Evolutionary conservation across 177 flowering plant genomes (phyloP), one percentile per base, ranked within the genome.

Genomic region (Vitis hybrid): DNA sequence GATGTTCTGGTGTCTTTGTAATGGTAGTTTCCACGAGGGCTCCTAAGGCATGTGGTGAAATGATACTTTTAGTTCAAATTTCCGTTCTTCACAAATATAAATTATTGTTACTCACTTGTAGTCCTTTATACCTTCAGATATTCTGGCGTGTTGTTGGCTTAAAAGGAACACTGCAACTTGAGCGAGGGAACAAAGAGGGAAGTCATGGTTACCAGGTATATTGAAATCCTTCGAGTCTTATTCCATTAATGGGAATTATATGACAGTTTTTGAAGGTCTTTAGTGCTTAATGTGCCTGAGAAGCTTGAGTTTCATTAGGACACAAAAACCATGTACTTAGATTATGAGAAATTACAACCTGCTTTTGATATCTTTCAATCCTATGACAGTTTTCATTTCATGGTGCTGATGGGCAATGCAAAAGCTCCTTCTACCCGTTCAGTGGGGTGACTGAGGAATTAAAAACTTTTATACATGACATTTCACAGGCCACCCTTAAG

Each of bases 1-100:
- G 98, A n/a, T 89, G 97, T 74, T 82, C 89, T 51, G 98, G 98
- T 67, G 92, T 92, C 53, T 90, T 92, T 79, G 90, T 90, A 64
- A 85, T 94, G 95, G 87, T 86, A 26, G 94, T 93, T 16, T 88
- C 90, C 9, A 75, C 90, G 49, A 87, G 71, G 80, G 84, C 97
- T 10, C 91, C 96, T 55, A 92, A 92, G 96, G 98, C 81, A 83
- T 59, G 86, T 74, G 68, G 51, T 74, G 60, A 62, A 63, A 48
- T 62, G 22, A 33, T 55, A 16, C 10, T 62, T 60, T 45, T 63
- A 5, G 10, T 67, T 64, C 16, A 10, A 53, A 20, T 26, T 26
- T 26, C 29, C 50, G 9, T 33, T 39, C 20, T 66, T 1, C 14
- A 20, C 10, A n/a, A 15, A 13, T 31, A 16, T 55, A 22, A 26